A percentile compares a stretch with the other conserved stretches of the same genome.
Conservation (phyloP, 768 basidiomycete species). For the Strobilomyces echinocephalus region DNA sequence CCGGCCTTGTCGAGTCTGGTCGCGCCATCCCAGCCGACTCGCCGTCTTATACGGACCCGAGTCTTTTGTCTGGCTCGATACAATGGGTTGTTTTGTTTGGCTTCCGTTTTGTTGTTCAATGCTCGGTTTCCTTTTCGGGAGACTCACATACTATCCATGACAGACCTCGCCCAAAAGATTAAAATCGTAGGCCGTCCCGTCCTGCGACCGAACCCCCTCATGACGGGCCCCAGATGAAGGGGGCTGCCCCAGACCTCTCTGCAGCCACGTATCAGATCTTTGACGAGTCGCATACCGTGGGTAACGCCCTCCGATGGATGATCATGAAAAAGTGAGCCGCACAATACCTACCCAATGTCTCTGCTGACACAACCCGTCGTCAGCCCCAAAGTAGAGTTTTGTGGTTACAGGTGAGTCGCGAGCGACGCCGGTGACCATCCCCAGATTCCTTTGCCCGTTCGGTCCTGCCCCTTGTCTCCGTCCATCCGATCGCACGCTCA, state of each 20-base stretch:
- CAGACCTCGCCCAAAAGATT: slow-evolving; percentile 28
- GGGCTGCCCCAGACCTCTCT: slow-evolving; percentile 75
- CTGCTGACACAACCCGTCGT: slow-evolving; percentile 26
- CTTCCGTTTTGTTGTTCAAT: too few relatives aligned
- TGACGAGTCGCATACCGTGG: slow-evolving; percentile 94
- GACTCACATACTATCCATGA: slow-evolving; percentile 17
- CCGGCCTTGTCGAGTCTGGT: slow-evolving; percentile 14
- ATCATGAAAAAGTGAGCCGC: slow-evolving; percentile 91
- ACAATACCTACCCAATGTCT: not conserved
- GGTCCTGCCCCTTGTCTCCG: not conserved
- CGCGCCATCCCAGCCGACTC: too few relatives aligned
- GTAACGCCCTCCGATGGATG: slow-evolving; percentile 96
- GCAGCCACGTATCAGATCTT: slow-evolving; percentile 88
- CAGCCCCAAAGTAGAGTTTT: slow-evolving; percentile 96
- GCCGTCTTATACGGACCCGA: too few relatives aligned
- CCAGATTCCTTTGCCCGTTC: slow-evolving; percentile 14
- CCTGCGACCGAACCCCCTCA: not conserved
- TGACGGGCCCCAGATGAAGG: slow-evolving; percentile 62
- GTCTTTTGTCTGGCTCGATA: too few relatives aligned
- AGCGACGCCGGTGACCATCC: too few relatives aligned
- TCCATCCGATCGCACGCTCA: not conserved
- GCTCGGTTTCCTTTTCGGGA: slow-evolving; percentile 3
- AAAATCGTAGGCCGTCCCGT: slow-evolving; percentile 26
- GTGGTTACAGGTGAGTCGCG: slow-evolving; percentile 80
- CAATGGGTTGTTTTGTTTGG: too few relatives aligned